phyloP scores from a whole-genome alignment of 257 asterid genomes.

The Solanum gandarillasii region DNA sequence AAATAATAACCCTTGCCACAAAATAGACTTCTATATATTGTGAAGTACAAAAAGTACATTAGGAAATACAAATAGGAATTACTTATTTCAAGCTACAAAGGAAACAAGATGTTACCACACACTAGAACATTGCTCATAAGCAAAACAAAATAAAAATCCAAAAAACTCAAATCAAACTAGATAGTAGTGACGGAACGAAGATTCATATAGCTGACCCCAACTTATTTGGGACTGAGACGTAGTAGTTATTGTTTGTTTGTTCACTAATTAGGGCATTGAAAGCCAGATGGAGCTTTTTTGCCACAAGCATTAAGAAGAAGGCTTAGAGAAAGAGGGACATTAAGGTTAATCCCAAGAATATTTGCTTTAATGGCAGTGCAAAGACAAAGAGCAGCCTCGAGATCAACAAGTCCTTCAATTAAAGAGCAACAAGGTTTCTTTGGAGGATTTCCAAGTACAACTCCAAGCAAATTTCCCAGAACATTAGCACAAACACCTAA shows the following conservation, averaged over 20 bases:
- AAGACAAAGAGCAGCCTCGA: slow-evolving; percentile 50
- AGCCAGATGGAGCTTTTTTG: slow-evolving; percentile 37
- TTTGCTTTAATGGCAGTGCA: slow-evolving; percentile 62
- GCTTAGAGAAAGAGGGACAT: slow-evolving; percentile 39
- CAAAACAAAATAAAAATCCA: background rate
- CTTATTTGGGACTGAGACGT: background rate
- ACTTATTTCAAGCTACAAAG: background rate
- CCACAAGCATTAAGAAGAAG: slow-evolving; percentile 40
- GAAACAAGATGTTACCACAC: background rate
- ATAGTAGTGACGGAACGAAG: background rate
- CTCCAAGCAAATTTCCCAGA: slow-evolving; percentile 22
- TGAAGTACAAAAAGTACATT: background rate
- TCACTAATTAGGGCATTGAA: slow-evolving; percentile 25
- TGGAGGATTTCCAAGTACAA: slow-evolving; percentile 33
- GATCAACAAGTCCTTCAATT: slow-evolving; percentile 35
- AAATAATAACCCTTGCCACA: background rate
- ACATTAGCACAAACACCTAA: slow-evolving; percentile 50
- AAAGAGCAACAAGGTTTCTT: slow-evolving; percentile 40
- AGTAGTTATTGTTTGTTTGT: background rate
- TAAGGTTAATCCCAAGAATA: slow-evolving; percentile 46
- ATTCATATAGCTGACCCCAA: background rate
- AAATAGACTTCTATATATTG: background rate
- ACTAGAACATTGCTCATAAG: background rate
- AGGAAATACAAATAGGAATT: background rate
- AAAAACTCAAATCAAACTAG: background rate